phyloP scores from a whole-genome alignment of 2,329 filamentous ascomycete species.

The Didymosphaeria variabile region DNA sequence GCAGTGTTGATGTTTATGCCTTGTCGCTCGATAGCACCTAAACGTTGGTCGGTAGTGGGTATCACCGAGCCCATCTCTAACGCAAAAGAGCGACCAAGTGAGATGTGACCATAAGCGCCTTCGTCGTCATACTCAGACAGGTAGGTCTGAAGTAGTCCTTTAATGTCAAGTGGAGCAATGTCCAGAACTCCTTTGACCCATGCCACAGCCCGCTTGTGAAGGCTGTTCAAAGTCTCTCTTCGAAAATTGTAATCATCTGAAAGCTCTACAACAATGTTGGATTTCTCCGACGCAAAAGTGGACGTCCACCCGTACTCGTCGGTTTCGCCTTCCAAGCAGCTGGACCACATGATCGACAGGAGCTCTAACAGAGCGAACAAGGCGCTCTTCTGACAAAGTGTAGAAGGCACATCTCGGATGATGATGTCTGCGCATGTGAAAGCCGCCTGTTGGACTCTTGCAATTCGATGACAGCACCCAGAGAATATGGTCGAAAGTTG shows the following conservation, averaged over 20 bases:
- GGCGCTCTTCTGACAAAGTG: constrained; percentile 87
- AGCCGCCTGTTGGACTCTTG: constrained; percentile 88
- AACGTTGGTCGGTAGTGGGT: constrained; percentile 83
- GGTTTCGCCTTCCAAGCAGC: constrained; percentile 91
- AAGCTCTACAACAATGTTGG: constrained; percentile 84
- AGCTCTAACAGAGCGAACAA: constrained; percentile 93
- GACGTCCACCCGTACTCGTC: constrained; percentile 91
- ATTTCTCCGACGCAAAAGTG: constrained; percentile 78
- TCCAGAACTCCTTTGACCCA: constrained; percentile 87
- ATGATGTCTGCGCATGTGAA: constrained; percentile 85
- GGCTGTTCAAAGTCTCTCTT: constrained; percentile 77
- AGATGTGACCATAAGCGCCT: constrained; percentile 88
- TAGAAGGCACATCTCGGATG: constrained; percentile 83
- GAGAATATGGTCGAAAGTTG: constrained; percentile 88
- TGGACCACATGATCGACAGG: constrained; percentile 92
- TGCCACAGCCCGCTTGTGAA: constrained; percentile 77
- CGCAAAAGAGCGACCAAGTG: constrained; percentile 91
- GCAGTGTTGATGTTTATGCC: constrained; percentile 85
- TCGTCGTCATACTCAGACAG: constrained; percentile 95
- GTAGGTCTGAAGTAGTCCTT: constrained; percentile 94
- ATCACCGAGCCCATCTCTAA: constrained; percentile 90
- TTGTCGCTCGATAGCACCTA: constrained; percentile 80
- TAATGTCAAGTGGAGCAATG: constrained; percentile 89
- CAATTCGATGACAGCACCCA: constrained; percentile 91
- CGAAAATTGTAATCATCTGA: constrained; percentile 91